Evolutionary conservation across 345 rosid genomes (phyloP).

Genomic region (Bruguiera parviflora): DNA sequence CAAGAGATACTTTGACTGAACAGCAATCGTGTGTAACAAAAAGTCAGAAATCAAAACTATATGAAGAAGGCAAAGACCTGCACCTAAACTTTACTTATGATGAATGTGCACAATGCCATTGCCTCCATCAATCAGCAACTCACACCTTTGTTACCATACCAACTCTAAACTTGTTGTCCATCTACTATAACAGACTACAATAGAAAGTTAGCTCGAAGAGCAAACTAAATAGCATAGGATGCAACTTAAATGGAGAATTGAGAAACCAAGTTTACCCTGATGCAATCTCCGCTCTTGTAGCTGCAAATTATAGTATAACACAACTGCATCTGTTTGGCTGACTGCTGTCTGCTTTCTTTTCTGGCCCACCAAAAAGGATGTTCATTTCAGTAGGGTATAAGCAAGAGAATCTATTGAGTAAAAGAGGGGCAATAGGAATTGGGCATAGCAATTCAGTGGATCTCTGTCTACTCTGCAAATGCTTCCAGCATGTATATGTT

Average conservation of each 20-base stretch:
- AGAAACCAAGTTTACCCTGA: conserved; percentile 26
- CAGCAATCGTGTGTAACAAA: conserved; percentile 22
- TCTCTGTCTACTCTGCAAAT: conserved; percentile 11
- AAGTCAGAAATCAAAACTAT: conserved; percentile 21
- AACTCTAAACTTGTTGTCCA: conserved; percentile 15
- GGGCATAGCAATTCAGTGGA: conserved; percentile 14
- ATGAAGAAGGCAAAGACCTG: conserved; percentile 19
- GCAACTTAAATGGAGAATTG: not conserved
- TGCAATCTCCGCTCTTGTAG: conserved; percentile 14
- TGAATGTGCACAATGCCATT: conserved; percentile 6
- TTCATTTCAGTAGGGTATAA: conserved; percentile 1
- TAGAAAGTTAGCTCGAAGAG: conserved; percentile 4
- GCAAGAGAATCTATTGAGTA: not conserved
- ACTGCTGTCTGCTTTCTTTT: conserved; percentile 56
- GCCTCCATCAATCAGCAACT: conserved; percentile 18
- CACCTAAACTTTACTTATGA: conserved; percentile 10
- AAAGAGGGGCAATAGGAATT: conserved; percentile 11
- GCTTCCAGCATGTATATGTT: not conserved
- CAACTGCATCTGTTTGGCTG: conserved; percentile 78
- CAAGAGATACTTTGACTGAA: conserved; percentile 26
- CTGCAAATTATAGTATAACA: conserved; percentile 56
- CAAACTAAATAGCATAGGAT: not conserved
- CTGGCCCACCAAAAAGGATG: conserved; percentile 41
- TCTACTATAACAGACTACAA: too few relatives aligned
- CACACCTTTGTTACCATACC: not conserved